Conservation (phyloP, 257 asterid genomes). For the Solanum virginianum region DNA sequence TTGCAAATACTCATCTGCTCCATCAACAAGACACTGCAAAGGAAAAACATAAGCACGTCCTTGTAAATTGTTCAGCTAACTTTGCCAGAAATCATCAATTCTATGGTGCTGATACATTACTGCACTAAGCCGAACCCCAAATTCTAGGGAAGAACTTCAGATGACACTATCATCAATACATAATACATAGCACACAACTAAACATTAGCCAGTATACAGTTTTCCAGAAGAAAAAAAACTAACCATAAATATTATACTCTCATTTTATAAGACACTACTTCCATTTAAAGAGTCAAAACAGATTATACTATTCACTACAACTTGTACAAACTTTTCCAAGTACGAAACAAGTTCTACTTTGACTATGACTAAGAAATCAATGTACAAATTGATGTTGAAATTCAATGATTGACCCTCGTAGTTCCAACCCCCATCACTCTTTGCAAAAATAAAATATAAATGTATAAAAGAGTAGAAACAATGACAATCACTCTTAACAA, state of each 20-base stretch:
- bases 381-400: neutral
- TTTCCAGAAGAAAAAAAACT: neutral
- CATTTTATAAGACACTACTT: neutral
- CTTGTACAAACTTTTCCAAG: neutral
- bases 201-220: neutral
- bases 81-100: neutral
- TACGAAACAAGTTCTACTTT: neutral
- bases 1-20: conserved; percentile 95
- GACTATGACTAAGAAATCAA: neutral
- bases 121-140: neutral
- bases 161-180: neutral
- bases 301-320: neutral
- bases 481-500: neutral
- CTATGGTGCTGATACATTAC: neutral
- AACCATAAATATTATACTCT: neutral
- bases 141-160: neutral
- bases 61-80: neutral
- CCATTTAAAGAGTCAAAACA: neutral
- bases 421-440: neutral
- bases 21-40: conserved; percentile 71
- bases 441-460: neutral
- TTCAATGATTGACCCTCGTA: neutral
- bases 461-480: neutral
- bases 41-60: neutral
- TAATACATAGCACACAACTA: neutral